Evolutionary conservation across 2,329 filamentous ascomycete genomes (phyloP), one percentile per base, ranked within the genome.

Genomic region (Neofusicoccum ribis): DNA sequence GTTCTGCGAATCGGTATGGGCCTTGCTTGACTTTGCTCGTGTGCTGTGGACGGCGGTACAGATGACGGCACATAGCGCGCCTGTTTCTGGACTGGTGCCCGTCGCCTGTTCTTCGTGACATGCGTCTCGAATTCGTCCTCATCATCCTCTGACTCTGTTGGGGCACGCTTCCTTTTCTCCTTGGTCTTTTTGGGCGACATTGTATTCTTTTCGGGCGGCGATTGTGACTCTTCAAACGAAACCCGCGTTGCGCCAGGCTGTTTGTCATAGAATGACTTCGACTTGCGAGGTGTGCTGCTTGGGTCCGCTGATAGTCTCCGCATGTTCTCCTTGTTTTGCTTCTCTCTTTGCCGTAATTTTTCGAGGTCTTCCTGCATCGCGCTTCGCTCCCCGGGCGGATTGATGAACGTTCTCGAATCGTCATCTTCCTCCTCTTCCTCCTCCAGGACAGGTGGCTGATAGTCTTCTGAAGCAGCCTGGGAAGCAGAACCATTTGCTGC

Each of bases 41-140:
- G 31, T 9, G 17, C 15, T 8, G 43, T 31, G 7, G 43, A n/a
- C 8, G 20, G 20, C 27, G 49, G 20, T 6, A 14, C 14, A 1
- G 46, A 50, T 2, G 43, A 39, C 44, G 63, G 14, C 15, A 3
- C 51, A 43, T 50, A 50, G 11, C 36, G 47, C 20, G 36, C 60
- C 31, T 3, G 74, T 74, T 4, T 68, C 60, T 4, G 7, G 27
- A 74, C 72, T 5, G 72, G 72, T 0, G 72, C 72, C 27, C 41
- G 8, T 20, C 79, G 73, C 67, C 74, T 67, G 65, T 74, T 69
- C 6, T 76, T 66, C n/a, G 74, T 72, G 3, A 71, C 68, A 7
- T 72, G 70, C 12, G 58, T 72, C 44, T 82, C 78, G 65, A 84
- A 85, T 1, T 76, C 81, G 50, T 80, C 79, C 8, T 82, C 80